Evolutionary conservation across 75 land plant species (phyloP).

Genomic region (Chamaecyparis obtusa): DNA sequence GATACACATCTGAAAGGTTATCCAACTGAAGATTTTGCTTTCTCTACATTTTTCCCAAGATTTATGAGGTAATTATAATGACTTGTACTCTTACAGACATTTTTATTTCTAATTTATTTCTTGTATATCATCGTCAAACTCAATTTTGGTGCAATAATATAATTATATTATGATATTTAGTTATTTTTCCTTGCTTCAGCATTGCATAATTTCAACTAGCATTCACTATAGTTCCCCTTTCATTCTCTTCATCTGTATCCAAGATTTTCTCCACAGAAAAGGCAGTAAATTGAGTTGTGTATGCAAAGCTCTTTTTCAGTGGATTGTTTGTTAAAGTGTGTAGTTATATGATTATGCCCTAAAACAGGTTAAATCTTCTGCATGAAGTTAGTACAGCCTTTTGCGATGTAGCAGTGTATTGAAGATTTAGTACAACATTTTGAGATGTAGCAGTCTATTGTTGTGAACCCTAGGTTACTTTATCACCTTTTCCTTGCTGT

Average conservation of each 20-base stretch:
- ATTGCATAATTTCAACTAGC: not conserved
- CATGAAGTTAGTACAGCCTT: not conserved
- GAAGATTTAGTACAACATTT: not conserved
- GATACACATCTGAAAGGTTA: slow-evolving; percentile 50
- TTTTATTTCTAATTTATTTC: not conserved
- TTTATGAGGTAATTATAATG: slow-evolving; percentile 48
- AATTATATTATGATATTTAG: not conserved
- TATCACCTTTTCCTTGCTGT: not conserved
- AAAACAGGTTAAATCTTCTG: not conserved
- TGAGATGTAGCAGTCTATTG: not conserved
- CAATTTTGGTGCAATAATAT: not conserved
- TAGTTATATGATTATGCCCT: not conserved
- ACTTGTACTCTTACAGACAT: not conserved
- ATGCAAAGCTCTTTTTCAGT: not conserved
- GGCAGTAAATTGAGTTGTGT: not conserved
- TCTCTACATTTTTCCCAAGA: slow-evolving; percentile 90
- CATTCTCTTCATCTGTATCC: not conserved
- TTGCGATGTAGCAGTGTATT: too few relatives aligned
- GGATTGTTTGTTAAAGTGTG: not conserved
- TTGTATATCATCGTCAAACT: not conserved
- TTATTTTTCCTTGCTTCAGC: not conserved
- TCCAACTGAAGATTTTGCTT: slow-evolving; percentile 74
- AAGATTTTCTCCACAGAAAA: not conserved
- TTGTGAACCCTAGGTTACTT: not conserved
- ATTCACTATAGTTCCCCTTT: not conserved